Conservation (phyloP, 2,329 filamentous ascomycete species). For the Endocalyx cinctus region DNA sequence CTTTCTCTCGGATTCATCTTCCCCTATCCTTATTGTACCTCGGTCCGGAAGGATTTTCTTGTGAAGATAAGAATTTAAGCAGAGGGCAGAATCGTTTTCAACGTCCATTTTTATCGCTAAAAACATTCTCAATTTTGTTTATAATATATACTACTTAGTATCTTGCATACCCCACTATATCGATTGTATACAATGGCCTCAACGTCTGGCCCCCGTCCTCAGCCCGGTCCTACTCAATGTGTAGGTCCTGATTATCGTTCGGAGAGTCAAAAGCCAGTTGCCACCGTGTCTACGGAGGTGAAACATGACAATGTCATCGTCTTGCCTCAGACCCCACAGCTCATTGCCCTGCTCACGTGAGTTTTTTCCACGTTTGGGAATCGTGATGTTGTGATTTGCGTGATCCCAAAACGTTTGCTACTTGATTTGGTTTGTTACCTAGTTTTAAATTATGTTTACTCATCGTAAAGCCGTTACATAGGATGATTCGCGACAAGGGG, state of each 20-base stretch:
- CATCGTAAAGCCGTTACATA: constrained; percentile 33
- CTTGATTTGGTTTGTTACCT: constrained; percentile 1
- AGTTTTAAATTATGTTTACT: constrained; percentile 3
- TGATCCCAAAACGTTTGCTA: no score
- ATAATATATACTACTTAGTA: no score
- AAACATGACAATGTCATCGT: constrained; percentile 84
- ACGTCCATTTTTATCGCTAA: no score
- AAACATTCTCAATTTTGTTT: no score
- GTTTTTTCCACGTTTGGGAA: constrained; percentile 35
- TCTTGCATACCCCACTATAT: no score
- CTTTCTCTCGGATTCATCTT: no score
- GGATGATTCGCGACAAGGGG: constrained; percentile 89
- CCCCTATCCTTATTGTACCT: no score
- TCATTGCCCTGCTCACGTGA: constrained; percentile 96
- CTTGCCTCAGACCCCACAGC: constrained; percentile 86
- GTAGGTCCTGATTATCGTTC: constrained; percentile 78
- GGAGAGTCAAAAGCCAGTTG: constrained; percentile 73
- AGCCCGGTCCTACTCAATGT: constrained; percentile 49
- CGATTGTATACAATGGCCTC: constrained; percentile 36
- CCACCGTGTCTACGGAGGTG: constrained; percentile 82
- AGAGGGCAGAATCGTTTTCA: no score
- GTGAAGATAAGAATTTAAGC: no score
- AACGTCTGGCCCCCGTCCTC: constrained; percentile 22
- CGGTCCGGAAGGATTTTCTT: no score
- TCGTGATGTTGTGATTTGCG: no score